A percentile compares a stretch with the other conserved stretches of the same genome.
Conservation (phyloP, 441 rosid species). For the Syzygium malaccense region DNA sequence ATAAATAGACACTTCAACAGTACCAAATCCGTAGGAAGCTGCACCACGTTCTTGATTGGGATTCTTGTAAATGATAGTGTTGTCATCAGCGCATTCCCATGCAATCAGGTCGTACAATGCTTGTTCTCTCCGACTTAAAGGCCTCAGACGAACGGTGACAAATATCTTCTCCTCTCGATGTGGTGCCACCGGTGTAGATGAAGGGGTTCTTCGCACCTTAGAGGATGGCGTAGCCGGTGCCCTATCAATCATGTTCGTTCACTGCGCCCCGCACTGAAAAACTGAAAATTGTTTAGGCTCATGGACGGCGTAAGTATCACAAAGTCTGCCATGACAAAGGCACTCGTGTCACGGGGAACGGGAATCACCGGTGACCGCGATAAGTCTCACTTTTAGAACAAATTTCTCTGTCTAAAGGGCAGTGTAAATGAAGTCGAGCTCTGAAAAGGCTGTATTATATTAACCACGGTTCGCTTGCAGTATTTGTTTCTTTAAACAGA, state of each 20-base stretch:
- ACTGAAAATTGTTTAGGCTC: neutral
- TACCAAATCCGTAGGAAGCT: constrained; percentile 51
- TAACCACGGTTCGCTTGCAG: neutral
- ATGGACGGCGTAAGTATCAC: neutral
- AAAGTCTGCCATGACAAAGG: neutral
- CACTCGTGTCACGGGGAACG: neutral
- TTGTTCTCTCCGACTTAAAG: constrained; percentile 75
- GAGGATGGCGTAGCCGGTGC: constrained; percentile 60
- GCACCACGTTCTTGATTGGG: constrained; percentile 56
- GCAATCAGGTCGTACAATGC: constrained; percentile 87
- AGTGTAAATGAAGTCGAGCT: neutral
- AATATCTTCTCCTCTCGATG: constrained; percentile 80
- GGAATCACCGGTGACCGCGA: neutral
- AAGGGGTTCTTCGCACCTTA: constrained; percentile 46
- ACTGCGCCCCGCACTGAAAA: neutral
- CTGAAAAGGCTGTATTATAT: neutral
- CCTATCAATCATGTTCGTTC: constrained; percentile 38
- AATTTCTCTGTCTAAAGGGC: neutral
- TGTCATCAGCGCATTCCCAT: constrained; percentile 79
- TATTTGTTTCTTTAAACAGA: neutral
- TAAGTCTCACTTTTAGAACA: neutral
- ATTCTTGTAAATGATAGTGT: constrained; percentile 50
- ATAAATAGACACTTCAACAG: neutral
- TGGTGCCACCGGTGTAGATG: constrained; percentile 56
- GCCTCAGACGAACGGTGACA: constrained; percentile 83